phyloP scores from a whole-genome alignment of 1,284 basidiomycete species.

The Anthracocystis panici-leucophaei region DNA sequence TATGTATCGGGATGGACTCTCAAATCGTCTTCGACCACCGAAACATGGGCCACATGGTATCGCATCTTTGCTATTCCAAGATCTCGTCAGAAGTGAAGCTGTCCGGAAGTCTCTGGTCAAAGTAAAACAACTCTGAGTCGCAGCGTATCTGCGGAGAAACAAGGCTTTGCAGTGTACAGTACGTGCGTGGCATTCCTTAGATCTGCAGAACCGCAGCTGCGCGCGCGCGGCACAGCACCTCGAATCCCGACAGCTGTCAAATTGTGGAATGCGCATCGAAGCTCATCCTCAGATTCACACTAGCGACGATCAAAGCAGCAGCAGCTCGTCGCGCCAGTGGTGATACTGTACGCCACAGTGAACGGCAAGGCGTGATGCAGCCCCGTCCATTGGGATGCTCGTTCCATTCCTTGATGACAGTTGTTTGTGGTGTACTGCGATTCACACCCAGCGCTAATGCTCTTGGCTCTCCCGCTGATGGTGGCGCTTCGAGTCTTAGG shows the following conservation, averaged over 20 bases:
- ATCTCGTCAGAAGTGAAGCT: no score
- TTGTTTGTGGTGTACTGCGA: no score
- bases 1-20: no score
- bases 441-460: neutral
- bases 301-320: neutral
- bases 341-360: constrained; percentile 1
- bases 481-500: neutral
- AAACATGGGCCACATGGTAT: no score
- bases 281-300: no score
- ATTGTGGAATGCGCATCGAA: constrained; percentile 4
- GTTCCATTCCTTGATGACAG: constrained; percentile 25
- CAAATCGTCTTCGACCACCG: no score
- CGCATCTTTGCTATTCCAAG: no score
- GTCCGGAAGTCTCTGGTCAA: no score
- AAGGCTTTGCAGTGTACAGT: constrained; percentile 17
- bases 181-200: constrained; percentile 36
- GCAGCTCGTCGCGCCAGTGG: neutral
- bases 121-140: no score
- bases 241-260: constrained; percentile 14
- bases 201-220: constrained; percentile 3
- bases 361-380: constrained; percentile 8
- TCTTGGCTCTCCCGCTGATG: neutral
- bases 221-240: neutral
- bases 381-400: constrained; percentile 35
- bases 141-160: neutral